Percentiles rank a stretch among this genome's conserved stretches.
Conservation (phyloP, 768 basidiomycete genomes). For the Russula lepida region DNA sequence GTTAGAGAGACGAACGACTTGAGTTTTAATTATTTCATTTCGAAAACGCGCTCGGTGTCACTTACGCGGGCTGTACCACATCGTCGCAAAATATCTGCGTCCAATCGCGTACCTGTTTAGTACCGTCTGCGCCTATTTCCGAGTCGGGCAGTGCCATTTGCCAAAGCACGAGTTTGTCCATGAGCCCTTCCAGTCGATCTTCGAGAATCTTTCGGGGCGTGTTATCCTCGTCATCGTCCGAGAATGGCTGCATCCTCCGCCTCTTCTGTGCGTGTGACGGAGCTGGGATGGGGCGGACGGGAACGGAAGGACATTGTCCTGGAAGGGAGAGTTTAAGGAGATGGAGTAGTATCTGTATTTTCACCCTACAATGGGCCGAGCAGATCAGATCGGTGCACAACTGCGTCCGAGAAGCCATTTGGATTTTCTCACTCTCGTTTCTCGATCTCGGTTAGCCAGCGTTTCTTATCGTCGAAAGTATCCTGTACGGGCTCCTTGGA, state of each 20-base stretch:
- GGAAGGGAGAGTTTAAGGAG: constrained; percentile 57
- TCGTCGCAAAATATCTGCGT: constrained; percentile 64
- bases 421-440: constrained; percentile 38
- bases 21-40: background rate
- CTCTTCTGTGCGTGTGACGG: constrained; percentile 13
- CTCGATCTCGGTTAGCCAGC: constrained; percentile 20
- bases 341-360: constrained; percentile 68
- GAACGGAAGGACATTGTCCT: constrained; percentile 30
- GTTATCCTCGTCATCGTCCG: constrained; percentile 12
- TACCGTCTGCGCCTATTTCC: constrained; percentile 21
- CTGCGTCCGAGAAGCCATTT: background rate
- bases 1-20: background rate
- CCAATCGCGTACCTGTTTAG: constrained; percentile 44
- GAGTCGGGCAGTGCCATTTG: constrained; percentile 46
- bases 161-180: constrained; percentile 70
- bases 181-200: constrained; percentile 61
- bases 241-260: constrained; percentile 21
- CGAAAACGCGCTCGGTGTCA: constrained; percentile 3
- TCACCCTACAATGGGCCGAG: constrained; percentile 39
- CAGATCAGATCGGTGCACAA: background rate
- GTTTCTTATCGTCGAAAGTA: constrained; percentile 31
- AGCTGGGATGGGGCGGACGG: constrained; percentile 18
- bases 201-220: constrained; percentile 27
- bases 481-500: constrained; percentile 11
- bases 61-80: constrained; percentile 56